Evolutionary conservation across 176 grass and related monocot genomes (phyloP).

Genomic region (Bolboschoenus planiculmis): DNA sequence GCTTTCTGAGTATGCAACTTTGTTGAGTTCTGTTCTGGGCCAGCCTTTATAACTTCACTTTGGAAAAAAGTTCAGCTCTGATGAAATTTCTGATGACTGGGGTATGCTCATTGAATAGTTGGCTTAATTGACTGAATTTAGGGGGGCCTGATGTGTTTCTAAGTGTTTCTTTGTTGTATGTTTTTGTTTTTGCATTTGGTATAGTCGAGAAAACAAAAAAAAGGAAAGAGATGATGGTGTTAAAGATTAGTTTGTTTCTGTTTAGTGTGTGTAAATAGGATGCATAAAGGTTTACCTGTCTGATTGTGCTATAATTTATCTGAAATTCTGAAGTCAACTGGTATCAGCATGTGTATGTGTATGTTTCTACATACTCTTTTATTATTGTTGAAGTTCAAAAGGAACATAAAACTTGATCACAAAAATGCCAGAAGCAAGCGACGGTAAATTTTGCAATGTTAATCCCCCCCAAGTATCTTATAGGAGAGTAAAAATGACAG

Average conservation of each 20-base stretch:
- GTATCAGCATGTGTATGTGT: neutral
- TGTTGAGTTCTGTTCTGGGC: conserved; percentile 44
- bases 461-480: no score
- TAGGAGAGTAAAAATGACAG: no score
- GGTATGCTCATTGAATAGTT: neutral
- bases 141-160: neutral
- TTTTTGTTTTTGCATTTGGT: neutral
- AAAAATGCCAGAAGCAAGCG: no score
- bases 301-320: neutral
- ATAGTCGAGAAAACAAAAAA: neutral
- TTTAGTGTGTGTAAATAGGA: neutral
- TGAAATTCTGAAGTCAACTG: neutral
- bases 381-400: no score
- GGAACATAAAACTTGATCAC: no score
- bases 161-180: neutral
- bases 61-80: neutral
- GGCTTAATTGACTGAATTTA: neutral
- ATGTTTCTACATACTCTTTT: no score
- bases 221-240: neutral
- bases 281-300: neutral
- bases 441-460: no score
- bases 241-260: neutral
- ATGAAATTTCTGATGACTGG: neutral
- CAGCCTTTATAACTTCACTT: neutral
- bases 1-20: conserved; percentile 59